Evolutionary conservation across 2,329 filamentous ascomycete genomes (phyloP).

Genomic region (Alternaria ethzedia): DNA sequence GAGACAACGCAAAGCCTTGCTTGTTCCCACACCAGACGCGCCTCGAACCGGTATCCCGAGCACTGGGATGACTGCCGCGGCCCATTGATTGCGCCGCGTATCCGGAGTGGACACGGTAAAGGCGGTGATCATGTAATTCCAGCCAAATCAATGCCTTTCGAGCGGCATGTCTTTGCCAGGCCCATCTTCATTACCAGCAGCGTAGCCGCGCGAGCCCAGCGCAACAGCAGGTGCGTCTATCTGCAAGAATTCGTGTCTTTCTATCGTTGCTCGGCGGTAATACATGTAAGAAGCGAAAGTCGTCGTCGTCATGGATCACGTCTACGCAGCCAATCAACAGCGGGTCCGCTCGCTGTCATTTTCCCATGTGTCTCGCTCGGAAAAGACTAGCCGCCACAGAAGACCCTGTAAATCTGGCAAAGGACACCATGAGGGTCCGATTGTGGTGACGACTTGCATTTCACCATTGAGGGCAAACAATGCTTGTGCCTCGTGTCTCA

Average conservation of each 20-base stretch:
- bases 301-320: constrained; percentile 33
- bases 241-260: constrained; percentile 9
- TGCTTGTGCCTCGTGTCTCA: not conserved
- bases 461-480: not conserved
- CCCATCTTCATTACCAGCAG: not conserved
- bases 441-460: constrained; percentile 19
- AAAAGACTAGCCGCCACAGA: constrained; percentile 6
- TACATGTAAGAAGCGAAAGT: constrained; percentile 15
- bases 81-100: not conserved
- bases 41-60: constrained; percentile 7
- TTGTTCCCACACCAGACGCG: constrained; percentile 7
- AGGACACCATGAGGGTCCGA: constrained; percentile 9
- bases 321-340: constrained; percentile 21
- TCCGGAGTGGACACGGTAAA: not conserved
- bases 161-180: not conserved
- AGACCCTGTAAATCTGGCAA: constrained; percentile 16
- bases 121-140: not conserved
- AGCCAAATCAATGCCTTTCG: not conserved
- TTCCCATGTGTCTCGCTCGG: constrained; percentile 14
- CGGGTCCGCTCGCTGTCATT: not conserved
- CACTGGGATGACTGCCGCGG: not conserved
- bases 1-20: constrained; percentile 7
- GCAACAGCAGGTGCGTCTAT: constrained; percentile 1
- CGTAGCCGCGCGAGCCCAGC: constrained; percentile 1
- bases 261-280: not conserved